Evolutionary conservation across 768 basidiomycete species (phyloP), one percentile per base, ranked within the genome.

Genomic region (Trametes maxima): DNA sequence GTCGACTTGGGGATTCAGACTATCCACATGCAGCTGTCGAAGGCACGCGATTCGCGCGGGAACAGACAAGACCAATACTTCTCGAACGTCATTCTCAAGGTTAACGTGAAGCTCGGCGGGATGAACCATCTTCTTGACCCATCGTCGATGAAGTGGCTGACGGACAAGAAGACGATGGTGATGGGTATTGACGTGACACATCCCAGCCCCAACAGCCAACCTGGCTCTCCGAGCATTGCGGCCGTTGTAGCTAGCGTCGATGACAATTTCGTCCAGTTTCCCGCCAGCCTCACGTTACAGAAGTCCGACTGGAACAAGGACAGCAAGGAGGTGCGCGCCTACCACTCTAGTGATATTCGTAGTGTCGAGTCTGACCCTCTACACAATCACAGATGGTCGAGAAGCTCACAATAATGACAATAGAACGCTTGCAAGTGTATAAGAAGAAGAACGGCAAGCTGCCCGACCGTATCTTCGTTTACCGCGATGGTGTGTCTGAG

Each of bases 151-250:
- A 66, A 62, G 39, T 93, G 90, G 90, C 74, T 93, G 48, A 83
- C 72, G 1, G 82, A 82, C 71, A 78, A 80, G 65, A 80, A 80
- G 54, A 93, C 92, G 11, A 94, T 94, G 88, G 75, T 94, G 69
- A 86, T 94, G 3, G 92, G 92, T 16, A 90, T 92, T 64, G 91
- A 94, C 68, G 90, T 92, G 0, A 93, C 90, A 0, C 91, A 94
- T 64, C 89, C 91, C 3, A 82, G 88, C 1, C 87, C 88, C 1
- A 80, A 75, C 6, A 89, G 88, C 64, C 70, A 77, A 52, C 79
- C 79, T 2, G 92, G 92, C 2, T 87, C 90, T 1, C 92, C 92
- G 2, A 92, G 90, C 0, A 88, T 94, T 45, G 90, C 89, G 0
- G 92, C 90, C 0, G 87, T 94, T 11, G 92, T 94, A 2, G 92